Conservation (phyloP, 163 green algal genomes). For the Chlorella variabilis region DNA sequence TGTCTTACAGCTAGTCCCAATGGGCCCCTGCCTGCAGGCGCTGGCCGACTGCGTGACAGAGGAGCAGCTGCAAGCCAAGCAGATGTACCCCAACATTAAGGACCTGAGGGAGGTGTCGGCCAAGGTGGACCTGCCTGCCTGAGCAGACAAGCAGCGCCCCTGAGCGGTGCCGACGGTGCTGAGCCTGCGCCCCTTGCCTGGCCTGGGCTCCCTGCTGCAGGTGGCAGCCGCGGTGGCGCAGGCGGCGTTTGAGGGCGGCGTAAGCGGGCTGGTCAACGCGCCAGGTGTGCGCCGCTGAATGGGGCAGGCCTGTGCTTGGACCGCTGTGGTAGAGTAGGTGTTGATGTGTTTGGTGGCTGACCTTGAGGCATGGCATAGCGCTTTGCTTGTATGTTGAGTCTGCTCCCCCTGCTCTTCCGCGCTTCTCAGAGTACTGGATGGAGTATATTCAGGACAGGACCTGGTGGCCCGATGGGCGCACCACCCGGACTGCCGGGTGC, state of each 20-base stretch:
- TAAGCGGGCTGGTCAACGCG: slow-evolving; percentile 37
- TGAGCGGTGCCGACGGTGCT: too few species aligned
- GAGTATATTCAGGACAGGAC: slow-evolving; percentile 47
- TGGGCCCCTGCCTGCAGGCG: neutral
- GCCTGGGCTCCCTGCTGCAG: slow-evolving; percentile 3
- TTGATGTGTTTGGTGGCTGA: too few species aligned
- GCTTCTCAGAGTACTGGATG: slow-evolving; percentile 33
- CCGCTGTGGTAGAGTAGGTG: too few species aligned
- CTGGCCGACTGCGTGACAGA: slow-evolving; percentile 36
- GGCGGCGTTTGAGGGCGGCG: slow-evolving; percentile 42
- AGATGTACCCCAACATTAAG: slow-evolving; percentile 59
- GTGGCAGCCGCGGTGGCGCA: slow-evolving; percentile 57
- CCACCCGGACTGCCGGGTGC: neutral
- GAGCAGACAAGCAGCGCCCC: too few species aligned
- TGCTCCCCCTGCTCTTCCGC: too few species aligned
- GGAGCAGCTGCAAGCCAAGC: slow-evolving; percentile 47
- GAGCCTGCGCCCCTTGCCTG: too few species aligned
- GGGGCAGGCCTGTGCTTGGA: too few species aligned
- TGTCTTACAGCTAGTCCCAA: too few species aligned
- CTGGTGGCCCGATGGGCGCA: slow-evolving; percentile 47
- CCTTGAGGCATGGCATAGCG: too few species aligned
- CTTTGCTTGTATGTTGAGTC: too few species aligned
- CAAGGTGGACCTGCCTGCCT: too few species aligned
- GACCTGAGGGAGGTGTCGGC: slow-evolving; percentile 52
- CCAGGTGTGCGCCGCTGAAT: too few species aligned